phyloP scores from a whole-genome alignment of 2,329 filamentous ascomycete genomes.

The Myotisia sp. region DNA sequence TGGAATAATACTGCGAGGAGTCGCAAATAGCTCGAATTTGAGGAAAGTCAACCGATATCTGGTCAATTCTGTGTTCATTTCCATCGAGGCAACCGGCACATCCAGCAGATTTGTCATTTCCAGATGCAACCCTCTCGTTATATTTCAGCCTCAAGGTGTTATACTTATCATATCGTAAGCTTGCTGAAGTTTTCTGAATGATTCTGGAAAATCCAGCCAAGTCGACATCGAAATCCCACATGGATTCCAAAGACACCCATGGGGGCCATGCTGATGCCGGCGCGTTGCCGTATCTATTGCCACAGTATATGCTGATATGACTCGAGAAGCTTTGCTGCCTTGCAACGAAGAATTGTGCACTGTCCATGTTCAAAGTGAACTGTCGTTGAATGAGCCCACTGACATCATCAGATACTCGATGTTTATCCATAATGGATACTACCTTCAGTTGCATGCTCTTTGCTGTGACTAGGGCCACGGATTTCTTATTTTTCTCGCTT shows the following conservation, averaged over 20 bases:
- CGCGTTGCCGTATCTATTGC: slow-evolving; percentile 78
- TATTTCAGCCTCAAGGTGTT: slow-evolving; percentile 94
- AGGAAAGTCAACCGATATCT: slow-evolving; percentile 92
- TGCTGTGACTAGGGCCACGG: slow-evolving; percentile 88
- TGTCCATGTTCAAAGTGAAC: slow-evolving; percentile 91
- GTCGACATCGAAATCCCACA: slow-evolving; percentile 89
- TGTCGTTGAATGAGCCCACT: slow-evolving; percentile 89
- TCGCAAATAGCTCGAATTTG: slow-evolving; percentile 91
- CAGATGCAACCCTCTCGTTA: slow-evolving; percentile 72
- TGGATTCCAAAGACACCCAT: slow-evolving; percentile 95
- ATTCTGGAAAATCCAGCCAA: slow-evolving; percentile 97
- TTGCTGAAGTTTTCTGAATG: slow-evolving; percentile 90
- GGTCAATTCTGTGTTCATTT: slow-evolving; percentile 66
- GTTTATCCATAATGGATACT: slow-evolving; percentile 94
- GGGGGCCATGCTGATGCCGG: slow-evolving; percentile 84
- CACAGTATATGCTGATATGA: slow-evolving; percentile 82
- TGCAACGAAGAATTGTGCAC: slow-evolving; percentile 94
- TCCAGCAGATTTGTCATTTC: slow-evolving; percentile 26
- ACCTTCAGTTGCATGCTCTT: slow-evolving; percentile 98
- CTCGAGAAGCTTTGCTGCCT: slow-evolving; percentile 83
- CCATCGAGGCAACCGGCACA: slow-evolving; percentile 39
- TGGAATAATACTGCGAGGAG: slow-evolving; percentile 89
- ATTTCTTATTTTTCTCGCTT: slow-evolving; percentile 93
- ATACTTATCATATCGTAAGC: slow-evolving; percentile 92
- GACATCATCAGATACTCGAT: slow-evolving; percentile 78